A percentile compares a stretch with the other conserved stretches of the same genome.
phyloP scores from a whole-genome alignment of 2,329 filamentous ascomycete genomes.

The Botryotinia narcissicola region DNA sequence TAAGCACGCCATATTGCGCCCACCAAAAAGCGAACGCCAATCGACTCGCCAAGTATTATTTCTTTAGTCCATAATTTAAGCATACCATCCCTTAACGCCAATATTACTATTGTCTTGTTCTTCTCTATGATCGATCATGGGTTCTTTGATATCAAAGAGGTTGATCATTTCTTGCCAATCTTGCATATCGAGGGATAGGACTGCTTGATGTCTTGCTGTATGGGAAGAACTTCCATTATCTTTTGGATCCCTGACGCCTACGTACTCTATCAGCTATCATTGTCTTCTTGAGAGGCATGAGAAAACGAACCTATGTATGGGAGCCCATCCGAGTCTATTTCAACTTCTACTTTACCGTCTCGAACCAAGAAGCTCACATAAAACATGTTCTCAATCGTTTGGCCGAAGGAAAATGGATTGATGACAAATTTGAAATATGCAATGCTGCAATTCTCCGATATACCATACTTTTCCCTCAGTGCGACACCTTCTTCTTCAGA shows the following conservation, averaged over 20 bases:
- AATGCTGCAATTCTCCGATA: slow-evolving; percentile 68
- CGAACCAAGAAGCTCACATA: slow-evolving; percentile 93
- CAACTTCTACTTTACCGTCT: slow-evolving; percentile 76
- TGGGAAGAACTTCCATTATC: background rate
- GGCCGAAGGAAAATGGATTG: slow-evolving; percentile 86
- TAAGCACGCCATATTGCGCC: background rate
- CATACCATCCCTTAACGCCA: slow-evolving; percentile 37
- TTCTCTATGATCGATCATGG: slow-evolving; percentile 80
- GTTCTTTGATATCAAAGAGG: slow-evolving; percentile 70
- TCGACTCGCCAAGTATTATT: background rate
- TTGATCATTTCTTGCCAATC: slow-evolving; percentile 78
- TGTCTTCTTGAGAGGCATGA: slow-evolving; percentile 35
- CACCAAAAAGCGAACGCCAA: slow-evolving; percentile 3
- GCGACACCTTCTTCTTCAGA: slow-evolving; percentile 45
- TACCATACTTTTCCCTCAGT: slow-evolving; percentile 63
- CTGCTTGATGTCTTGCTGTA: slow-evolving; percentile 70
- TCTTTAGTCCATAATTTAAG: slow-evolving; percentile 24
- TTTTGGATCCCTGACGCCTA: slow-evolving; percentile 22
- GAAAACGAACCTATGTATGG: slow-evolving; percentile 72
- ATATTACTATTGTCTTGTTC: slow-evolving; percentile 43
- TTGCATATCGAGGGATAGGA: slow-evolving; percentile 82
- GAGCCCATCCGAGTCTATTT: slow-evolving; percentile 67
- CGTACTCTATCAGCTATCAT: slow-evolving; percentile 21
- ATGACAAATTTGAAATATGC: slow-evolving; percentile 83
- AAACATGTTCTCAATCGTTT: slow-evolving; percentile 95